Evolutionary conservation across 306 rosid species (phyloP), one percentile per base, ranked within the genome.

Genomic region (Malus fusca): DNA sequence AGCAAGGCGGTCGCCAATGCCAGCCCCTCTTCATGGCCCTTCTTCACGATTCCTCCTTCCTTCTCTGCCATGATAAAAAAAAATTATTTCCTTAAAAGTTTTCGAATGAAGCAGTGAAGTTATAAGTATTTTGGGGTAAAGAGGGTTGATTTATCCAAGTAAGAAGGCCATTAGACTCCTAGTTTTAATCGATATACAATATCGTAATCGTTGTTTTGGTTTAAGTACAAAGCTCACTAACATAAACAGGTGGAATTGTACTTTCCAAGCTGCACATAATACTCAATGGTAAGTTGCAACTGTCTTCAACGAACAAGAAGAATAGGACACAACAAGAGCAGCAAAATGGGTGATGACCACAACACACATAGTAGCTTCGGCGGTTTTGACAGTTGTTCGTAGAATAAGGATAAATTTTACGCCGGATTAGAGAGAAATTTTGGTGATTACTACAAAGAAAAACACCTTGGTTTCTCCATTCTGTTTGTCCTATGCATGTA

Each of bases 31-130:
- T 89, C 93, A 8, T 89, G 86, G 0, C 96, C 96, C 14, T 40
- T 83, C 86, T 88, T 91, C 71, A 91, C 91, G 3, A 84, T 53
- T 12, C 79, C 97, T 80, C 92, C 98, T 80, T 83, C 96, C 82
- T 74, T 93, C 62, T 85, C 96, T 11, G 90, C 90, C 95, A 89
- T 86, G 58, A 26, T 64, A 26, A 26, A 43, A 35, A 35, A 2
- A 40, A 31, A 1, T 14, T 22, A 11, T 22, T 13, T 3, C n/a
- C 52, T 1, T 3, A 0, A 21, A 55, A 33, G 8, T 43, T 67
- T 10, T 8, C 7, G 1, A 43, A 5, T 62, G 23, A 18, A 25
- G 68, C 69, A 35, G 25, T 19, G 14, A 35, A 65, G 25, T 33
- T 65, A 23, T 33, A 7, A 19, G 25, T 65, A 33, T 5, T 19